Percentiles rank a stretch among this genome's conserved stretches.
Conservation (phyloP, 176 grass and related monocot species). For the Zizania latifolia region DNA sequence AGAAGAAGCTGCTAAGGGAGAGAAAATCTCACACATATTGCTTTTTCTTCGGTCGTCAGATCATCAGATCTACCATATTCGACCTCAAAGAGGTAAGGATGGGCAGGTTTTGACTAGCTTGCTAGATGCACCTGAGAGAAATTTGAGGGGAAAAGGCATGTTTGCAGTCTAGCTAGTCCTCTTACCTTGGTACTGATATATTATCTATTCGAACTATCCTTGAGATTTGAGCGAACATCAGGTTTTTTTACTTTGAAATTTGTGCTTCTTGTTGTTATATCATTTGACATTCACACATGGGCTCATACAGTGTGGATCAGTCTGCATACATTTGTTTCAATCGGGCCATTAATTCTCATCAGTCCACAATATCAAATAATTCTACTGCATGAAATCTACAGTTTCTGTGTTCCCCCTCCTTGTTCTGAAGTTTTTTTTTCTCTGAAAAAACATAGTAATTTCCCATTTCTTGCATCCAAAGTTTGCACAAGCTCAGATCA, state of each 20-base stretch:
- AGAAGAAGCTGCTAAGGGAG: not conserved
- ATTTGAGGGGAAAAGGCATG: not conserved
- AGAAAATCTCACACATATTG: not conserved
- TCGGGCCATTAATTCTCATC: constrained; percentile 7
- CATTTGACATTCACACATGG: constrained; percentile 40
- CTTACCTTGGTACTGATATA: constrained; percentile 29
- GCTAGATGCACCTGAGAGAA: constrained; percentile 27
- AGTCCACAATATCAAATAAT: constrained; percentile 26
- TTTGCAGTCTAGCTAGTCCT: constrained; percentile 5
- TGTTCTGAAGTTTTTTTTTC: not conserved
- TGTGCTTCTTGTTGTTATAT: constrained; percentile 39
- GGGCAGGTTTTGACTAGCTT: constrained; percentile 6
- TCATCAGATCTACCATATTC: constrained; percentile 36
- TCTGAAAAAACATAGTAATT: not conserved
- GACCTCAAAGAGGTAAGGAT: constrained; percentile 45
- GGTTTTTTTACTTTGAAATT: constrained; percentile 32
- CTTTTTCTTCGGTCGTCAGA: not conserved
- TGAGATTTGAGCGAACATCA: constrained; percentile 43
- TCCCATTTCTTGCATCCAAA: constrained; percentile 23
- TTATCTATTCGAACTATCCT: constrained; percentile 12
- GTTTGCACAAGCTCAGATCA: constrained; percentile 23
- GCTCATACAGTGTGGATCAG: constrained; percentile 27
- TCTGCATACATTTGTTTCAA: constrained; percentile 10
- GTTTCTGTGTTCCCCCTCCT: constrained; percentile 21
- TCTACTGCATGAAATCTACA: constrained; percentile 25